phyloP scores from a whole-genome alignment of 1,284 basidiomycete genomes.

The Ganoderma resinaceum region DNA sequence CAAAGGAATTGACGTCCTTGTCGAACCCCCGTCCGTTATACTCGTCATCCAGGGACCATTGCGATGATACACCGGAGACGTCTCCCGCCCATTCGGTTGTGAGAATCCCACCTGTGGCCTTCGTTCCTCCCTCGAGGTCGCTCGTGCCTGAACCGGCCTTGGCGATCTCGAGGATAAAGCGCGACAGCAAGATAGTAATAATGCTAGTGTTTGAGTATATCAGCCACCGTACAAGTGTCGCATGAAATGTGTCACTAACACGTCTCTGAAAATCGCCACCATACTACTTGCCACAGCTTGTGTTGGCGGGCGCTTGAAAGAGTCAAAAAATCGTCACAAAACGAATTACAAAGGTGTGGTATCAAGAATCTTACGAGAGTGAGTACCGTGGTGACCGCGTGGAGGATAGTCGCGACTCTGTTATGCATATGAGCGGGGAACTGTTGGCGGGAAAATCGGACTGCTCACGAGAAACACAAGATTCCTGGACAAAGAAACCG shows the following conservation, averaged over 20 bases:
- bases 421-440: not conserved
- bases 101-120: not conserved
- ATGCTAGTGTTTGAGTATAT: not conserved
- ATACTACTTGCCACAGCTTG: not conserved
- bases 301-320: not conserved
- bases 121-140: too few relatives aligned
- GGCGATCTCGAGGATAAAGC: not conserved
- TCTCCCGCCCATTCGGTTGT: not conserved
- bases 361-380: not conserved
- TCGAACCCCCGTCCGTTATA: conserved; percentile 1
- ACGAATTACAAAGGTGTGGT: not conserved
- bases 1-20: not conserved
- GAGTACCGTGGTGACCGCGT: not conserved
- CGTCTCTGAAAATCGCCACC: not conserved
- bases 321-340: not conserved
- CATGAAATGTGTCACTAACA: not conserved
- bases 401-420: not conserved
- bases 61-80: not conserved
- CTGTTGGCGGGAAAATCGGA: not conserved
- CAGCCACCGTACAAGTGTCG: not conserved
- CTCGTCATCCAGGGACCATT: not conserved
- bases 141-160: not conserved
- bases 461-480: not conserved
- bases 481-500: not conserved
- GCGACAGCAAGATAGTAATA: not conserved